Evolutionary conservation across 2,329 filamentous ascomycete genomes (phyloP).

Genomic region (Helminthosporium solani): DNA sequence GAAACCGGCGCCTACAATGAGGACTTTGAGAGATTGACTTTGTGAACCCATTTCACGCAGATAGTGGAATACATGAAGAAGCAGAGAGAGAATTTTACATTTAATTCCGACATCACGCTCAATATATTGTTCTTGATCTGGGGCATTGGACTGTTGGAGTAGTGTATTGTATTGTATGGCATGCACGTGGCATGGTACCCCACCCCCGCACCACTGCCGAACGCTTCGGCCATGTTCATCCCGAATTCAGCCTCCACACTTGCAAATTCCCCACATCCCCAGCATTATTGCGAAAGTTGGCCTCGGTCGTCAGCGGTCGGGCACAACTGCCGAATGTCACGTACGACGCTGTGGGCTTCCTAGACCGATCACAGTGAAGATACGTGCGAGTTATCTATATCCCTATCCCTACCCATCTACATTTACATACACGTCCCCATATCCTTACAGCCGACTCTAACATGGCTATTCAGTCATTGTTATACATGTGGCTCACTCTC

Average conservation of each 20-base stretch:
- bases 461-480: conserved; percentile 31
- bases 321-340: conserved; percentile 25
- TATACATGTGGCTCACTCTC: conserved; percentile 30
- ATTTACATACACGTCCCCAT: neutral
- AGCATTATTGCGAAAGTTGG: neutral
- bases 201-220: conserved; percentile 7
- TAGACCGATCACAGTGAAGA: neutral
- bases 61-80: neutral
- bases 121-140: too few relatives aligned
- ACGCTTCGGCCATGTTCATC: neutral
- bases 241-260: neutral
- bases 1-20: conserved; percentile 54
- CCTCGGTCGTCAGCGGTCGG: conserved; percentile 10
- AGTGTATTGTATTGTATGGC: too few relatives aligned
- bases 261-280: conserved; percentile 5
- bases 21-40: conserved; percentile 6
- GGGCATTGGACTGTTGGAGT: too few relatives aligned
- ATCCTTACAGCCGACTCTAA: conserved; percentile 1
- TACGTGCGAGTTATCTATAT: conserved; percentile 2
- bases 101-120: too few relatives aligned
- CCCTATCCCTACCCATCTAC: neutral
- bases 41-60: neutral
- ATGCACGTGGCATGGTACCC: too few relatives aligned
- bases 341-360: conserved; percentile 4
- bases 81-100: neutral